Percentiles rank a stretch among this genome's conserved stretches.
Evolutionary conservation across 2,329 filamentous ascomycete species (phyloP).

Genomic region (Cytospora schulzeri): DNA sequence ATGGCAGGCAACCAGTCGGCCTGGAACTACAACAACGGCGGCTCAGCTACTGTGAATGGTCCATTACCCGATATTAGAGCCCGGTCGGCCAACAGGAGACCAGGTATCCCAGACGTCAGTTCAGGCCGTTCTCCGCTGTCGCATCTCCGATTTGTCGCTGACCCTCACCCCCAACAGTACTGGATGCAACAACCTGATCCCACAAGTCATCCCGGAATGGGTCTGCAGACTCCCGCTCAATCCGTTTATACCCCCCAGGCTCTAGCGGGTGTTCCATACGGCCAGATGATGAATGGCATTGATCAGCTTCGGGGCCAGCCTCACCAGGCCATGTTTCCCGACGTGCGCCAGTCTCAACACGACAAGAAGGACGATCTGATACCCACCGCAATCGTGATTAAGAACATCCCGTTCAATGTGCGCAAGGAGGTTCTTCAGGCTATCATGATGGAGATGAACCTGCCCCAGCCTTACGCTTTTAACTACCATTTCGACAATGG

Average conservation of each 20-base stretch:
- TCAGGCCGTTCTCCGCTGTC: conserved; percentile 29
- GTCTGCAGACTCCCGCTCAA: conserved; percentile 41
- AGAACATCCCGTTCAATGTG: conserved; percentile 98
- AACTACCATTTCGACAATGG: conserved; percentile 99
- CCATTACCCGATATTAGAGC: conserved; percentile 66
- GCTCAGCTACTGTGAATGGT: conserved; percentile 47
- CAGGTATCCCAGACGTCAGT: conserved; percentile 42
- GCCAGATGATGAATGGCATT: conserved; percentile 44
- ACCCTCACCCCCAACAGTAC: conserved; percentile 40
- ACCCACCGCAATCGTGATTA: conserved; percentile 97
- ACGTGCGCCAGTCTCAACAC: conserved; percentile 44
- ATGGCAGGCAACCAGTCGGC: conserved; percentile 33
- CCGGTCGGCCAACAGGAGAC: conserved; percentile 68
- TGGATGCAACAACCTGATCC: conserved; percentile 51
- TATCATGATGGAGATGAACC: conserved; percentile 90
- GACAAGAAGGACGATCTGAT: conserved; percentile 74
- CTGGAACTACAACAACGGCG: conserved; percentile 35
- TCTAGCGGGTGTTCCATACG: conserved; percentile 40
- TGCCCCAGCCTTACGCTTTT: conserved; percentile 96
- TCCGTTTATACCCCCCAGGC: conserved; percentile 28
- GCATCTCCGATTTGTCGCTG: conserved; percentile 22
- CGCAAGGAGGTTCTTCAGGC: conserved; percentile 94
- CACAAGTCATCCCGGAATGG: conserved; percentile 36
- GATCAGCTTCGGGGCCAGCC: conserved; percentile 39
- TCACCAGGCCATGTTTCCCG: conserved; percentile 42